Evolutionary conservation across 2,329 filamentous ascomycete genomes (phyloP).

Genomic region (Xylariaceae sp.): DNA sequence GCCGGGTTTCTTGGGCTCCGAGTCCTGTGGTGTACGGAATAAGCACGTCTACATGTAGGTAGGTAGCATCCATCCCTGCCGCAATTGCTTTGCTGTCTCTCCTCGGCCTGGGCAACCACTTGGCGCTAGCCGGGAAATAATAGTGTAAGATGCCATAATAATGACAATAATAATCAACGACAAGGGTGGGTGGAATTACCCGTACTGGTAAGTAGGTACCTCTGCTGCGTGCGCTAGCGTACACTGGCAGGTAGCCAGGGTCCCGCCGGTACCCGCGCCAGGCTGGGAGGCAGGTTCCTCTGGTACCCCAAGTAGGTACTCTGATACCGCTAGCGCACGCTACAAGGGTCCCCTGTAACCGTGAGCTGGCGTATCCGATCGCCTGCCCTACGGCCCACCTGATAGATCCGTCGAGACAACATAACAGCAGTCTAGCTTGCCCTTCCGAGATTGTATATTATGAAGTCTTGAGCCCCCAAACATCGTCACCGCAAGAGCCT

Average conservation of each 20-base stretch:
- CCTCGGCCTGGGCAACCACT: neutral
- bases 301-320: neutral
- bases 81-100: slow-evolving; percentile 13
- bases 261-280: neutral
- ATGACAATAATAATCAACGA: neutral
- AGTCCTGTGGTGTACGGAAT: too few relatives aligned
- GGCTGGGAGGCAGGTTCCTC: neutral
- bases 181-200: slow-evolving; percentile 7
- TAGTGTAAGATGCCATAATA: neutral
- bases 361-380: slow-evolving; percentile 23
- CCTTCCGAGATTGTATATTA: slow-evolving; percentile 19
- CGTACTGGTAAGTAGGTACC: slow-evolving; percentile 12
- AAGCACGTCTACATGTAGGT: too few relatives aligned
- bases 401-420: slow-evolving; percentile 21
- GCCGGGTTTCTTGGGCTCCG: too few relatives aligned
- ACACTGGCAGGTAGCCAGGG: too few relatives aligned
- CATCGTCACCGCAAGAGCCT: slow-evolving; percentile 13
- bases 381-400: slow-evolving; percentile 20
- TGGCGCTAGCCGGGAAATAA: too few relatives aligned
- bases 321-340: neutral
- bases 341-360: slow-evolving; percentile 10
- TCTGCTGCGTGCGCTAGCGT: too few relatives aligned
- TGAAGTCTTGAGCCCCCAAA: slow-evolving; percentile 21
- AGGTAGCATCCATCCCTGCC: slow-evolving; percentile 14
- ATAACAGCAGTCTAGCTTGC: slow-evolving; percentile 11